Conservation (phyloP, 2,329 filamentous ascomycete species). For the Chaetomiaceae sp. region DNA sequence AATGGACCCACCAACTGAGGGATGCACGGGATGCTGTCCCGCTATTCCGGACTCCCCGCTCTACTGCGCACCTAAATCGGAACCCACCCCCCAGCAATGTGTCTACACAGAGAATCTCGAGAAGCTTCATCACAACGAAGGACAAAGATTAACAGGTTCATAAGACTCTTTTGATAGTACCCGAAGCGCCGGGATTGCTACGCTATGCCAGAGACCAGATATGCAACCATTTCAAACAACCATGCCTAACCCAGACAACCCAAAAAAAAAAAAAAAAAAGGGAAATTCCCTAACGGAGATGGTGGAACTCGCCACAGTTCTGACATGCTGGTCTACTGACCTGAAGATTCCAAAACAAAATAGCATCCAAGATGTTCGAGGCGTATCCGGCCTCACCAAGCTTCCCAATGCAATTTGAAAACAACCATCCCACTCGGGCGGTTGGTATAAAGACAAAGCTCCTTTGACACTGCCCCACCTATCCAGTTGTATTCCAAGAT, state of each 20-base stretch:
- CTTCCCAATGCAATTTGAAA: not conserved
- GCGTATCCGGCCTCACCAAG: constrained; percentile 11
- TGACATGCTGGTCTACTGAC: not conserved
- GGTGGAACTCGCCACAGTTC: not conserved
- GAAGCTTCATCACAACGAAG: no score
- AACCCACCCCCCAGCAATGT: no score
- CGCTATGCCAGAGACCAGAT: constrained; percentile 5
- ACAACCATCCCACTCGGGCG: not conserved
- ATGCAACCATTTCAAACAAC: constrained; percentile 1
- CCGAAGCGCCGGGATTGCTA: not conserved
- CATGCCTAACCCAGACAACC: not conserved
- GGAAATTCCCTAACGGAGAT: not conserved
- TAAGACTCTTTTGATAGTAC: not conserved
- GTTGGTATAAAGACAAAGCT: not conserved
- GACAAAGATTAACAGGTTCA: no score
- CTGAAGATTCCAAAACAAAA: not conserved
- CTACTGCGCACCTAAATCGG: no score
- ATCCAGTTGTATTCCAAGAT: not conserved
- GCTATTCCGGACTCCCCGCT: no score
- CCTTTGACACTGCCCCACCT: not conserved
- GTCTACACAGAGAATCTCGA: no score
- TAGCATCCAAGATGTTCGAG: not conserved
- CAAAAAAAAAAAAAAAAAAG: not conserved
- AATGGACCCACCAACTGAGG: no score
- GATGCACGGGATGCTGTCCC: no score